Conservation (phyloP, 2,329 filamentous ascomycete species). For the Xylariaceae sp. region DNA sequence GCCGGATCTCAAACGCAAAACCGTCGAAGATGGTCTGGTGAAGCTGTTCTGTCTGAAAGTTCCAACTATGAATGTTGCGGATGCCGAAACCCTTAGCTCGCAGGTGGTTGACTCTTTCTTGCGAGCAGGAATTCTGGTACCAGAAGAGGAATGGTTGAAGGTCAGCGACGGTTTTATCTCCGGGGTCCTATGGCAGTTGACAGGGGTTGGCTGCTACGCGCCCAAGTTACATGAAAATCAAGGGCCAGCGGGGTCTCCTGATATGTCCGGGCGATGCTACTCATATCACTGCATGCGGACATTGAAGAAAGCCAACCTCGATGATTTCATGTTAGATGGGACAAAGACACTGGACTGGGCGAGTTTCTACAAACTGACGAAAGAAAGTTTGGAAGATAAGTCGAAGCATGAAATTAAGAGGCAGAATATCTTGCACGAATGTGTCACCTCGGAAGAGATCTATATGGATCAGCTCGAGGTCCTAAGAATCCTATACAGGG, state of each 20-base stretch:
- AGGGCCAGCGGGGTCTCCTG: slow-evolving; percentile 34
- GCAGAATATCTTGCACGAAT: slow-evolving; percentile 92
- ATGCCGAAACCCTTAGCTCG: slow-evolving; percentile 80
- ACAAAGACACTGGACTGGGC: slow-evolving; percentile 78
- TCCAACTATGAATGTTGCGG: slow-evolving; percentile 95
- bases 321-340: slow-evolving; percentile 63
- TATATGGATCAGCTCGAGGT: slow-evolving; percentile 89
- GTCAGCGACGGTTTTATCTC: slow-evolving; percentile 75
- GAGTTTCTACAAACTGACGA: slow-evolving; percentile 78
- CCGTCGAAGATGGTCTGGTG: slow-evolving; percentile 80
- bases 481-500: slow-evolving; percentile 76
- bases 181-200: slow-evolving; percentile 89
- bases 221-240: slow-evolving; percentile 67
- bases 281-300: slow-evolving; percentile 91
- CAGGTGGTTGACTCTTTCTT: slow-evolving; percentile 78
- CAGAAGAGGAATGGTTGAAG: slow-evolving; percentile 97
- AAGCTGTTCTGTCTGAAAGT: slow-evolving; percentile 91
- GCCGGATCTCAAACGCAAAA: slow-evolving; percentile 75
- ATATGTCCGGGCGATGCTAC: slow-evolving; percentile 75
- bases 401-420: slow-evolving; percentile 84
- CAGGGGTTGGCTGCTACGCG: slow-evolving; percentile 85
- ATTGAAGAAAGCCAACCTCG: slow-evolving; percentile 86
- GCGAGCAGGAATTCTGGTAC: slow-evolving; percentile 66
- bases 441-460: slow-evolving; percentile 85
- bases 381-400: slow-evolving; percentile 64